phyloP scores from a whole-genome alignment of 2,329 filamentous ascomycete genomes.

The Elsinoe ampelina region DNA sequence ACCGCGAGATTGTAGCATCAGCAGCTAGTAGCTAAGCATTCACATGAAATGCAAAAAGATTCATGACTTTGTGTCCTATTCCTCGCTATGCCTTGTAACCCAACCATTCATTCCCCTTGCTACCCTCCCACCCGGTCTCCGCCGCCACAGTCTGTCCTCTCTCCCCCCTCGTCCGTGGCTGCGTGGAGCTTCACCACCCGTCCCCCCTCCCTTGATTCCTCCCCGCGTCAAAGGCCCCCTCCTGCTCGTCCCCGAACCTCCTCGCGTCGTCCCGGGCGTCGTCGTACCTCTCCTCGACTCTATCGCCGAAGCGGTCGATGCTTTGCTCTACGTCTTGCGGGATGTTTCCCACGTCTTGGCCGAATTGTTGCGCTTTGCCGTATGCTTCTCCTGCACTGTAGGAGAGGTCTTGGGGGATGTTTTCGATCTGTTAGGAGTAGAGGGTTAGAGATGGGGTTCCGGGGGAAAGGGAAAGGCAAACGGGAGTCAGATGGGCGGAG shows the following conservation, averaged over 20 bases:
- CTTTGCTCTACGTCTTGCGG: conserved; percentile 26
- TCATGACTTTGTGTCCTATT: neutral
- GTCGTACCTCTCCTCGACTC: conserved; percentile 36
- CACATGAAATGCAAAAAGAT: neutral
- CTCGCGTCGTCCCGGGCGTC: conserved; percentile 25
- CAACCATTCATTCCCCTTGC: too few species aligned
- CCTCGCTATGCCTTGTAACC: neutral
- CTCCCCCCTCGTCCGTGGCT: too few species aligned
- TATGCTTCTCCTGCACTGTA: conserved; percentile 34
- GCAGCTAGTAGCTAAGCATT: neutral
- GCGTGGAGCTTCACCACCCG: too few species aligned
- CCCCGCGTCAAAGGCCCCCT: conserved; percentile 22
- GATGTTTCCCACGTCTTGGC: conserved; percentile 29
- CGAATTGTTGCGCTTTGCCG: conserved; percentile 36
- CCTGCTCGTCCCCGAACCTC: conserved; percentile 14
- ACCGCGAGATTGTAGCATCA: too few species aligned
- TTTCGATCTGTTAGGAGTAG: conserved; percentile 24
- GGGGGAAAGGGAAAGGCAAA: too few species aligned
- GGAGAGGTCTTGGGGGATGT: conserved; percentile 30
- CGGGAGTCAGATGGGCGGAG: too few species aligned
- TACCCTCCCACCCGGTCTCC: too few species aligned
- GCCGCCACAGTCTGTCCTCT: too few species aligned
- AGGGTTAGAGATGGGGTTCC: too few species aligned
- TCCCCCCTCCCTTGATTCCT: conserved; percentile 9
- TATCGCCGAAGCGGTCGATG: conserved; percentile 27